phyloP scores from a whole-genome alignment of 1,284 basidiomycete genomes.

The Leccinum subspadiceum region DNA sequence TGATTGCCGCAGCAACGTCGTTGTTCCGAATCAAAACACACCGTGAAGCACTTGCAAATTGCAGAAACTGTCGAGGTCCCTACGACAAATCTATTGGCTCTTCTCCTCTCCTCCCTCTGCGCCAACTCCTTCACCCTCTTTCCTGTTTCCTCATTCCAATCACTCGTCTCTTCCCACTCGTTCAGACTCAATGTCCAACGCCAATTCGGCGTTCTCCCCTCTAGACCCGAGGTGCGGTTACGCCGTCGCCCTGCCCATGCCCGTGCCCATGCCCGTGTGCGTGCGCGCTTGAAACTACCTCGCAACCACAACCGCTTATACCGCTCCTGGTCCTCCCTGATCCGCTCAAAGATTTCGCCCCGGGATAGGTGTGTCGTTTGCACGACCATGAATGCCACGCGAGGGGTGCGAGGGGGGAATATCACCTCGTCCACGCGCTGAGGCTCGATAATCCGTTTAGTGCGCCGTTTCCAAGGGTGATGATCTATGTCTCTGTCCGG shows the following conservation, averaged over 20 bases:
- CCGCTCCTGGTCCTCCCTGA: slow-evolving; percentile 93
- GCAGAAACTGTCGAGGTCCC: neutral
- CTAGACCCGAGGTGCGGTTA: neutral
- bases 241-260: neutral
- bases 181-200: neutral
- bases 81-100: neutral
- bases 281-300: slow-evolving; percentile 79
- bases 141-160: neutral
- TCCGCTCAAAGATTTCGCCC: slow-evolving; percentile 79
- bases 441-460: neutral
- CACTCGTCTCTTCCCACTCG: neutral
- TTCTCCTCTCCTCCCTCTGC: neutral
- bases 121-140: neutral
- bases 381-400: neutral
- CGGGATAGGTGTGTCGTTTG: slow-evolving; percentile 43
- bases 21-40: neutral
- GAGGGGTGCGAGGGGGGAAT: slow-evolving; percentile 3
- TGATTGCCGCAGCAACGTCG: neutral
- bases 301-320: slow-evolving; percentile 92
- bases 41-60: neutral
- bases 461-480: neutral
- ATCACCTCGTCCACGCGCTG: neutral
- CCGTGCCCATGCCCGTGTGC: slow-evolving; percentile 6
- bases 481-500: neutral
- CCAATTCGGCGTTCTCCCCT: neutral